phyloP scores from a whole-genome alignment of 2,329 filamentous ascomycete species.

The Fusarium oxysporum region DNA sequence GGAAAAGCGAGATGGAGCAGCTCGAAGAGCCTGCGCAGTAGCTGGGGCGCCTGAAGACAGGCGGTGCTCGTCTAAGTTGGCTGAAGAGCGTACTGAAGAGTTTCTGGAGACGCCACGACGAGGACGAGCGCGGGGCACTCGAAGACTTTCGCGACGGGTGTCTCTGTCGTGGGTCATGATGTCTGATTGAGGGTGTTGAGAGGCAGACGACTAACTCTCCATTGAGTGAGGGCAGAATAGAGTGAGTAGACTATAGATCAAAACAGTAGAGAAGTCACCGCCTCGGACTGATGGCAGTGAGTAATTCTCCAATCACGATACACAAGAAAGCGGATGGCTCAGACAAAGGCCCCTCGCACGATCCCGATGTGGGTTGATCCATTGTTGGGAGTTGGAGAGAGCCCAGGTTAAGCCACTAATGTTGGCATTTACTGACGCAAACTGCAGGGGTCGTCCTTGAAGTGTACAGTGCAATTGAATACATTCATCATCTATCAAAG shows the following conservation, averaged over 20 bases:
- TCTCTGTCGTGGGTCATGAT: constrained; percentile 44
- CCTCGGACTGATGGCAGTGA: constrained; percentile 16
- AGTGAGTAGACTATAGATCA: not conserved
- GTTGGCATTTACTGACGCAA: constrained; percentile 5
- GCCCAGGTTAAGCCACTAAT: not conserved
- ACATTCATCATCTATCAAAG: not conserved
- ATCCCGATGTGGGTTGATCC: constrained; percentile 36
- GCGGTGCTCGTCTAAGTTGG: constrained; percentile 38
- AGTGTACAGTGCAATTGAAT: not conserved
- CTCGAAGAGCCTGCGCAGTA: constrained; percentile 46
- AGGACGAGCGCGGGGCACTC: constrained; percentile 44
- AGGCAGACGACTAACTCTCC: constrained; percentile 18
- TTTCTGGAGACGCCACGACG: constrained; percentile 28
- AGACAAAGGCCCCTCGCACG: constrained; percentile 27
- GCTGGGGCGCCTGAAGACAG: constrained; percentile 26
- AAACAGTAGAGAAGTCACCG: constrained; percentile 26
- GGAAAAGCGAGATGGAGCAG: constrained; percentile 58
- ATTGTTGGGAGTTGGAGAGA: constrained; percentile 20
- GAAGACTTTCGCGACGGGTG: constrained; percentile 45
- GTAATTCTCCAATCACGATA: constrained; percentile 42
- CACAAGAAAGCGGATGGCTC: constrained; percentile 34
- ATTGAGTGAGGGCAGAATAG: not conserved
- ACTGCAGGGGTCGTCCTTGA: constrained; percentile 3
- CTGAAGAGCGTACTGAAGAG: constrained; percentile 44
- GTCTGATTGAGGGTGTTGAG: constrained; percentile 10